These are phyloP conservation scores for Cephalotrichum gorgonifer DNA, from an alignment of 2,329 filamentous ascomycete species.

Conservation along the genomic window DNA sequence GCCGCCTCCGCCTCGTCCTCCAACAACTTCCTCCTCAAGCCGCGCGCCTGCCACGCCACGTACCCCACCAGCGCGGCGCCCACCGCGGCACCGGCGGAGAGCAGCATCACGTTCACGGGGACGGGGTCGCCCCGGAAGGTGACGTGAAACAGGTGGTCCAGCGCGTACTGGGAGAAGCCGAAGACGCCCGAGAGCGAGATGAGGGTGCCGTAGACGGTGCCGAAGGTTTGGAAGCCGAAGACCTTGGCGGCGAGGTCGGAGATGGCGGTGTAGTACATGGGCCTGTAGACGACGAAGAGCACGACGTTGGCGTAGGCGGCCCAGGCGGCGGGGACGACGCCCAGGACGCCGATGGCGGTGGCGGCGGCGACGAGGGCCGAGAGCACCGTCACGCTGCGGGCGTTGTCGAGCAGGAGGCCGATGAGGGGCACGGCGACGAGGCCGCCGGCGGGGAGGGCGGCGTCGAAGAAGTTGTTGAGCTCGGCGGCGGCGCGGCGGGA, in stretches of 20 bases:
- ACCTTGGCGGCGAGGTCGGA: slow-evolving; percentile 87
- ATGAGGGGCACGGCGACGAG: slow-evolving; percentile 82
- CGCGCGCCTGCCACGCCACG: slow-evolving; percentile 37
- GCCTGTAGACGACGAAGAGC: slow-evolving; percentile 76
- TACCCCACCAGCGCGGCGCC: slow-evolving; percentile 57
- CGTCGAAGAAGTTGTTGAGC: slow-evolving; percentile 78
- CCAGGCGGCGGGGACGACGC: slow-evolving; percentile 58
- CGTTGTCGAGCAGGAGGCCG: slow-evolving; percentile 67
- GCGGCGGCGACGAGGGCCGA: slow-evolving; percentile 58
- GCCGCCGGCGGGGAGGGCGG: slow-evolving; percentile 68
- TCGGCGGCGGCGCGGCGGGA: slow-evolving; percentile 49
- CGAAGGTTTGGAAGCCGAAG: slow-evolving; percentile 85
- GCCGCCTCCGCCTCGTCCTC: slow-evolving; percentile 9
- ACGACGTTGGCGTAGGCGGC: slow-evolving; percentile 66
- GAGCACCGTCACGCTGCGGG: slow-evolving; percentile 62
- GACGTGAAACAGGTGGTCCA: slow-evolving; percentile 69
- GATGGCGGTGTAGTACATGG: slow-evolving; percentile 85
- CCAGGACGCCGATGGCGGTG: slow-evolving; percentile 66
- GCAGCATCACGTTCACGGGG: slow-evolving; percentile 63
- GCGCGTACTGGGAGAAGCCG: slow-evolving; percentile 72
- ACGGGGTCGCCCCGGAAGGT: slow-evolving; percentile 62
- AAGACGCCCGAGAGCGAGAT: slow-evolving; percentile 77
- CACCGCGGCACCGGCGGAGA: slow-evolving; percentile 50
- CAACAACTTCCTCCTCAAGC: slow-evolving; percentile 18
- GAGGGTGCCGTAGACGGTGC: slow-evolving; percentile 85